Conservation (phyloP, 1,284 basidiomycete genomes). For the Apiotrichum sp. region DNA sequence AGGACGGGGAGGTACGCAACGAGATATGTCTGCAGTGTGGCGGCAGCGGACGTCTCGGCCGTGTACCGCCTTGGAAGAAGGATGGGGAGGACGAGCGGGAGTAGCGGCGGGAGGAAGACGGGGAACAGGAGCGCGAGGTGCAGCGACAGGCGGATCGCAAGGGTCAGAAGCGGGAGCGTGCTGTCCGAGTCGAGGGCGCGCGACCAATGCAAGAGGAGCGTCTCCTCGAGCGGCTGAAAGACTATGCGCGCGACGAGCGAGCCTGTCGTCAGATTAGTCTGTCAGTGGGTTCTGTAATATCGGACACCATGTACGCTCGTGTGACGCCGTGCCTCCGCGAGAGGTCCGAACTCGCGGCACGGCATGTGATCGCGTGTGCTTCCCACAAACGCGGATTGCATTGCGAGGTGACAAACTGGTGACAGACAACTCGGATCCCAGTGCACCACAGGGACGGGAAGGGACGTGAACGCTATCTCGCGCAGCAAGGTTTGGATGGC, state of each 20-base stretch:
- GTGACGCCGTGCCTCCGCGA: too few species aligned
- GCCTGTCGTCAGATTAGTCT: constrained; percentile 52
- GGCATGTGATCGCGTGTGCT: too few species aligned
- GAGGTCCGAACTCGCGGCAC: too few species aligned
- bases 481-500: too few species aligned
- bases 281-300: neutral
- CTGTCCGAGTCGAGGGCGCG: constrained; percentile 45
- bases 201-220: constrained; percentile 78
- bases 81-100: constrained; percentile 61
- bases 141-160: constrained; percentile 63
- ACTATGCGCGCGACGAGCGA: constrained; percentile 82
- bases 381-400: too few species aligned
- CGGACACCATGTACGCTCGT: too few species aligned
- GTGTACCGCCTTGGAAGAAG: constrained; percentile 68
- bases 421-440: too few species aligned
- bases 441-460: too few species aligned
- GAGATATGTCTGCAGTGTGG: constrained; percentile 66
- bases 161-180: constrained; percentile 40
- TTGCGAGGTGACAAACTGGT: too few species aligned
- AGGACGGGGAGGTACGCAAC: constrained; percentile 79
- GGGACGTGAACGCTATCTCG: too few species aligned
- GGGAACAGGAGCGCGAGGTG: constrained; percentile 66
- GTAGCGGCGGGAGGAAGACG: constrained; percentile 66
- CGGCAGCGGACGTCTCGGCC: constrained; percentile 61
- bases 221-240: constrained; percentile 90